These are phyloP conservation scores for Acephala macrosclerotiorum DNA, from an alignment of 2,329 filamentous ascomycete species.

Conservation along the genomic window DNA sequence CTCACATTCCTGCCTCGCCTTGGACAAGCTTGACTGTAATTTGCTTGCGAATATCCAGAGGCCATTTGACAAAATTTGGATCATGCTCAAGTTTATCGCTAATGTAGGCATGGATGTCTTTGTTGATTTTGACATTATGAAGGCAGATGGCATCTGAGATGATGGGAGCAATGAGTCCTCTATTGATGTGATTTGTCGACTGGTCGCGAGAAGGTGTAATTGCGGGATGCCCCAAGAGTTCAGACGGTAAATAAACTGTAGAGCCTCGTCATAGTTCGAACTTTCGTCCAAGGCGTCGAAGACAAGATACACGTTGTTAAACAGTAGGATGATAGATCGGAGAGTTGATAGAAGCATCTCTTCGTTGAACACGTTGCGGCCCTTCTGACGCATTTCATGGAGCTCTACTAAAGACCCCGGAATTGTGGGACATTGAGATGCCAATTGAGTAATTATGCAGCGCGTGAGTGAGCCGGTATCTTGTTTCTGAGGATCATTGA, in stretches of 20 bases:
- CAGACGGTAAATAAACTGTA: not conserved
- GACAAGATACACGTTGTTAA: constrained; percentile 22
- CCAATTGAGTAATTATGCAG: not conserved
- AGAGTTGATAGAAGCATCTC: constrained; percentile 11
- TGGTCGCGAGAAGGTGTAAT: constrained; percentile 4
- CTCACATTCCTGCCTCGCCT: constrained; percentile 45
- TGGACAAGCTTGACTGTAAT: constrained; percentile 41
- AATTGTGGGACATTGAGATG: not conserved
- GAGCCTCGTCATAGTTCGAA: not conserved
- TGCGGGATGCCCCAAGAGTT: not conserved
- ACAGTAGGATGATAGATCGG: constrained; percentile 39
- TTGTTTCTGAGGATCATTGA: constrained; percentile 33
- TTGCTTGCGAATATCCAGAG: constrained; percentile 33
- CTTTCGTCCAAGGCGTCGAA: constrained; percentile 14
- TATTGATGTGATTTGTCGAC: constrained; percentile 1
- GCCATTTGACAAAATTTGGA: constrained; percentile 38
- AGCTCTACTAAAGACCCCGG: not conserved
- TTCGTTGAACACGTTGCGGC: constrained; percentile 35
- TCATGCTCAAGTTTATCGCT: constrained; percentile 36
- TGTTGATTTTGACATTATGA: constrained; percentile 29
- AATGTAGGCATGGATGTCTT: constrained; percentile 43
- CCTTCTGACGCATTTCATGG: not conserved
- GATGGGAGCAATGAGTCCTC: not conserved
- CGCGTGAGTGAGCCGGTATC: constrained; percentile 33
- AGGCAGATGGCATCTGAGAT: constrained; percentile 31